Percentiles rank a stretch among this genome's conserved stretches.
Conservation (phyloP, 2,329 filamentous ascomycete genomes). For the Pleochaeta shiraiana region DNA sequence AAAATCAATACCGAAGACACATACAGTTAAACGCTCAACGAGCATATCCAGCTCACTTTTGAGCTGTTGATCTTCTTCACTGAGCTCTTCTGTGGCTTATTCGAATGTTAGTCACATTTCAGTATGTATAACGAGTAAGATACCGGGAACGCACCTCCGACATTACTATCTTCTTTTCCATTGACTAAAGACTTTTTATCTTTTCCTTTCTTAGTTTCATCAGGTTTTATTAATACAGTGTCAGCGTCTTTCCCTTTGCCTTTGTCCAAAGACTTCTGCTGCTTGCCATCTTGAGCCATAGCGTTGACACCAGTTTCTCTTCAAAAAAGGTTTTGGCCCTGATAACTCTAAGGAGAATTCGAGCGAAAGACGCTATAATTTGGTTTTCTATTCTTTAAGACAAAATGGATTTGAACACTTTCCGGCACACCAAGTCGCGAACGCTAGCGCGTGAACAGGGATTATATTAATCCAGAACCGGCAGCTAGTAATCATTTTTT, state of each 20-base stretch:
- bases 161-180: slow-evolving; percentile 45
- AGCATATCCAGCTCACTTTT: slow-evolving; percentile 98
- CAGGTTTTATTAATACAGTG: slow-evolving; percentile 34
- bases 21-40: slow-evolving; percentile 77
- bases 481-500: too few species aligned
- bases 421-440: too few species aligned
- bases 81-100: slow-evolving; percentile 59
- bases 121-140: too few species aligned
- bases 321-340: too few species aligned
- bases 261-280: slow-evolving; percentile 70
- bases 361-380: too few species aligned
- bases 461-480: too few species aligned
- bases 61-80: slow-evolving; percentile 92
- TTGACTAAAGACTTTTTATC: slow-evolving; percentile 50
- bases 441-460: too few species aligned
- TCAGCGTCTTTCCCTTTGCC: slow-evolving; percentile 85
- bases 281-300: slow-evolving; percentile 90
- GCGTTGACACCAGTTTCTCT: background rate
- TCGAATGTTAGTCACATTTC: slow-evolving; percentile 21
- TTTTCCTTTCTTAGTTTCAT: slow-evolving; percentile 37
- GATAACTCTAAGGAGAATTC: too few species aligned
- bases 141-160: slow-evolving; percentile 18
- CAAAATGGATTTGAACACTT: too few species aligned
- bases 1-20: slow-evolving; percentile 12
- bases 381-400: too few species aligned